Evolutionary conservation across 371 early-diverging fungal species (phyloP).

Genomic region (Haplosporangium sp.): DNA sequence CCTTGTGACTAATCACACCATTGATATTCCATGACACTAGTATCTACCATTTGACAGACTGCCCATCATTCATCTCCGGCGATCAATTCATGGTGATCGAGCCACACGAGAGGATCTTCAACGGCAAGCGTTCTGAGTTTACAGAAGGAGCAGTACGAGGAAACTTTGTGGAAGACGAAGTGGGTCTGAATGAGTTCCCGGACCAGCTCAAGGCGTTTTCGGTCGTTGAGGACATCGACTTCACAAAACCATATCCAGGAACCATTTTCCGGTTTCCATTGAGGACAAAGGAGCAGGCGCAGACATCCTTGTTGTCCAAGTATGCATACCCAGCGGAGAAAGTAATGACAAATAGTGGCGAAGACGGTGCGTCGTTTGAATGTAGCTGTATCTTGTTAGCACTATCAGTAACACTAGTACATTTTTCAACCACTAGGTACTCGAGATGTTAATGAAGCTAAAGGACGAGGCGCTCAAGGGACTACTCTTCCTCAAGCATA

Average conservation of each 20-base stretch:
- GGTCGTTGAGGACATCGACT: conserved; percentile 32
- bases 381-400: not conserved
- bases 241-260: conserved; percentile 22
- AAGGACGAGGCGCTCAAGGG: conserved; percentile 39
- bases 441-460: conserved; percentile 25
- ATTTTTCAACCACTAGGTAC: conserved; percentile 16
- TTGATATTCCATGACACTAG: not conserved
- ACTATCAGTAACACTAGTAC: not conserved
- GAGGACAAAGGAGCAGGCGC: conserved; percentile 24
- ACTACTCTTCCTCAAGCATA: conserved; percentile 47
- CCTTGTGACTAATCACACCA: too few species aligned
- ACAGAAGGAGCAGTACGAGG: conserved; percentile 20
- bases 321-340: conserved; percentile 17
- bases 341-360: conserved; percentile 3
- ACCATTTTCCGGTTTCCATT: conserved; percentile 50
- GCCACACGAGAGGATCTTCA: conserved; percentile 48
- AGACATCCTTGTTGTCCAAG: conserved; percentile 14
- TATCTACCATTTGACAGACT: conserved; percentile 56
- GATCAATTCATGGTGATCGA: conserved; percentile 43
- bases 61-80: conserved; percentile 50
- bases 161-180: conserved; percentile 1
- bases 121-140: conserved; percentile 5
- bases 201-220: conserved; percentile 35
- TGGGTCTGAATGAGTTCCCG: conserved; percentile 9
- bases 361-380: not conserved